phyloP scores from a whole-genome alignment of 2,329 filamentous ascomycete genomes.

The Madurella fahalii region DNA sequence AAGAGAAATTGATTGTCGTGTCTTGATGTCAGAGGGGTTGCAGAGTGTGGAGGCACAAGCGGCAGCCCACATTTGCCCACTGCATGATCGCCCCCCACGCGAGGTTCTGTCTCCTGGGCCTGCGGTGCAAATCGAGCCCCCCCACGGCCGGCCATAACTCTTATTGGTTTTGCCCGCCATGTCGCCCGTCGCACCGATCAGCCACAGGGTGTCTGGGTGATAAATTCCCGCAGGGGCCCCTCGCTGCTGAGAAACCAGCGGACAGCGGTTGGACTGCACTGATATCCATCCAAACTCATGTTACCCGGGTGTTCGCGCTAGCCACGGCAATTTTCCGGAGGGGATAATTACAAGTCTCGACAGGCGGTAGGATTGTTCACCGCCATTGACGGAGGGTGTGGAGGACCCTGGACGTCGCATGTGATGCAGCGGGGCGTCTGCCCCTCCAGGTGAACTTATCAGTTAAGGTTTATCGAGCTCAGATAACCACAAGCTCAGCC shows the following conservation, averaged over 20 bases:
- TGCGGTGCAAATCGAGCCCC: slow-evolving; percentile 2
- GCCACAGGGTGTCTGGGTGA: not conserved
- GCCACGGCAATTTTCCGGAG: not conserved
- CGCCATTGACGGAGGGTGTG: too few species aligned
- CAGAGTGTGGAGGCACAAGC: too few species aligned
- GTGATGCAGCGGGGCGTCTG: not conserved
- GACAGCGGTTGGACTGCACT: not conserved
- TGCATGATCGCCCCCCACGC: slow-evolving; percentile 12
- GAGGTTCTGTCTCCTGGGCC: not conserved
- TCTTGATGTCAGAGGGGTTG: not conserved
- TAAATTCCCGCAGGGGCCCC: not conserved
- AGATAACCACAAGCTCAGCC: too few species aligned
- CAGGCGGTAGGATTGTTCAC: too few species aligned
- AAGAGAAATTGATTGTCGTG: slow-evolving; percentile 3
- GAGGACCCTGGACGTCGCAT: not conserved
- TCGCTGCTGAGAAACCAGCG: not conserved
- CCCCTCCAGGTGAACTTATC: not conserved
- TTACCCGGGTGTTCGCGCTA: not conserved
- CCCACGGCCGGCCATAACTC: slow-evolving; percentile 8
- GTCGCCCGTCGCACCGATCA: not conserved
- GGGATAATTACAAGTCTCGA: not conserved
- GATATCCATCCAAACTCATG: not conserved
- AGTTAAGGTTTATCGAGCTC: not conserved
- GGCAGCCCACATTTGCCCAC: too few species aligned
- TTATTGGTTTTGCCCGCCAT: slow-evolving; percentile 6